These are phyloP conservation scores for Brasenia schreberi DNA, from an alignment of 164 flowering plant genomes.

Conservation along the genomic window DNA sequence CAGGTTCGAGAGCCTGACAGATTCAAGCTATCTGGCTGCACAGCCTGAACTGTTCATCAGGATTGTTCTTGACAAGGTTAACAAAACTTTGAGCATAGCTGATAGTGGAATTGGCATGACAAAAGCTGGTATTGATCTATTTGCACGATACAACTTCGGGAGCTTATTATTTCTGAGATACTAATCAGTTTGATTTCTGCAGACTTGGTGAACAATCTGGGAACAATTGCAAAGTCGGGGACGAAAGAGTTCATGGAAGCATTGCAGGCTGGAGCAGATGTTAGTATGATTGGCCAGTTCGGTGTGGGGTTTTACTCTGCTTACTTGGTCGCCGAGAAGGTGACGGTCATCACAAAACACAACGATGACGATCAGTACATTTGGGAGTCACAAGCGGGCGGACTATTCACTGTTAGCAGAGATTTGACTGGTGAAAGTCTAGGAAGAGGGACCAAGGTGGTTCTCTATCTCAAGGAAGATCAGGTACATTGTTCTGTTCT, in stretches of 20 bases:
- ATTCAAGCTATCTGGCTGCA: constrained; percentile 30
- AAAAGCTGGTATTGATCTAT: constrained; percentile 11
- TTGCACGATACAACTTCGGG: too few species aligned
- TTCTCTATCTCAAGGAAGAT: constrained; percentile 47
- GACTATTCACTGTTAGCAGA: constrained; percentile 37
- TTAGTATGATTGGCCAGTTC: constrained; percentile 55
- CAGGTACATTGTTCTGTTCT: constrained; percentile 17
- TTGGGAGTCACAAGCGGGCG: constrained; percentile 52
- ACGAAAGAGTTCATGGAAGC: constrained; percentile 62
- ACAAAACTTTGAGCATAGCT: constrained; percentile 25
- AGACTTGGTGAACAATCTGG: constrained; percentile 54
- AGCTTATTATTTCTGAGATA: too few species aligned
- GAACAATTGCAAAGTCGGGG: constrained; percentile 54
- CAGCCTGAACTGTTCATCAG: constrained; percentile 37
- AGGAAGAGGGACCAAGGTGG: constrained; percentile 44
- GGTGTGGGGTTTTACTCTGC: constrained; percentile 47
- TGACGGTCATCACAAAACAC: constrained; percentile 44
- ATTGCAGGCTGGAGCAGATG: constrained; percentile 40
- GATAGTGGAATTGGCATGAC: constrained; percentile 29
- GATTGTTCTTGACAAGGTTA: constrained; percentile 30
- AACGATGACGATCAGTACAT: constrained; percentile 51
- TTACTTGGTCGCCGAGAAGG: constrained; percentile 50
- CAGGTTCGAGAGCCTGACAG: constrained; percentile 31
- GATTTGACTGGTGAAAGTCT: constrained; percentile 30
- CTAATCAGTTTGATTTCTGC: neutral